phyloP scores from a whole-genome alignment of 495 filamentous ascomycete genomes.

The Neurospora cerealis region DNA sequence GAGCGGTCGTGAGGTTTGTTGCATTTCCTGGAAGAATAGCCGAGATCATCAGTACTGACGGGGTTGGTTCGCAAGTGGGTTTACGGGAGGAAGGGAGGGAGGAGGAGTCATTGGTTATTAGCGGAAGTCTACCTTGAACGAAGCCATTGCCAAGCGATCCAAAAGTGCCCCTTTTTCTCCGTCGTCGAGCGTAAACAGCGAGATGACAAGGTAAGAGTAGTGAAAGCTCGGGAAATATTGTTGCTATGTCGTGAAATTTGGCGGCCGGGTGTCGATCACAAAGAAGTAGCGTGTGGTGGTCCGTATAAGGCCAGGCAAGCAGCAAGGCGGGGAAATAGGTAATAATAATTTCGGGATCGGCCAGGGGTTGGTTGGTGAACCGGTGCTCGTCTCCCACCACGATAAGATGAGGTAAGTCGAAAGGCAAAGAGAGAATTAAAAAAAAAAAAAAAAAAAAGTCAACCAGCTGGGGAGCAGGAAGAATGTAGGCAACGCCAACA shows the following conservation, averaged over 20 bases:
- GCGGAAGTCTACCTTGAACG: constrained; percentile 38
- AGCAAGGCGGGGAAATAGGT: constrained; percentile 19
- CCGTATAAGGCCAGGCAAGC: constrained; percentile 5
- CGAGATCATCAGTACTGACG: constrained; percentile 29
- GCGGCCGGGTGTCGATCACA: background rate
- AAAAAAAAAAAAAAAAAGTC: constrained; percentile 19
- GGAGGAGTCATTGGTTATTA: constrained; percentile 16
- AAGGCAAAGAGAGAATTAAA: constrained; percentile 10
- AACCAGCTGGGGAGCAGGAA: constrained; percentile 8
- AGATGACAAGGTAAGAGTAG: background rate
- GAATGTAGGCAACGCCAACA: background rate
- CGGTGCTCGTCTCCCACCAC: background rate
- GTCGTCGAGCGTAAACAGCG: background rate
- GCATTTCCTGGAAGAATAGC: constrained; percentile 35
- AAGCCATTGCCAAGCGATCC: constrained; percentile 37
- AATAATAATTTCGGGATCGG: constrained; percentile 28
- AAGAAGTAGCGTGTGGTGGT: constrained; percentile 6
- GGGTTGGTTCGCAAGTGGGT: background rate
- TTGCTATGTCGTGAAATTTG: constrained; percentile 1
- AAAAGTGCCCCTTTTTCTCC: constrained; percentile 5
- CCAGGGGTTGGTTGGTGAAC: constrained; percentile 10
- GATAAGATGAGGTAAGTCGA: background rate
- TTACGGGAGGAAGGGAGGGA: constrained; percentile 13
- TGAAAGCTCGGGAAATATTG: background rate
- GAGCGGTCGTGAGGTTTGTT: constrained; percentile 37